These are phyloP conservation scores for Beauveria sp. DNA, from an alignment of 2,329 filamentous ascomycete genomes.

Conservation along the genomic window DNA sequence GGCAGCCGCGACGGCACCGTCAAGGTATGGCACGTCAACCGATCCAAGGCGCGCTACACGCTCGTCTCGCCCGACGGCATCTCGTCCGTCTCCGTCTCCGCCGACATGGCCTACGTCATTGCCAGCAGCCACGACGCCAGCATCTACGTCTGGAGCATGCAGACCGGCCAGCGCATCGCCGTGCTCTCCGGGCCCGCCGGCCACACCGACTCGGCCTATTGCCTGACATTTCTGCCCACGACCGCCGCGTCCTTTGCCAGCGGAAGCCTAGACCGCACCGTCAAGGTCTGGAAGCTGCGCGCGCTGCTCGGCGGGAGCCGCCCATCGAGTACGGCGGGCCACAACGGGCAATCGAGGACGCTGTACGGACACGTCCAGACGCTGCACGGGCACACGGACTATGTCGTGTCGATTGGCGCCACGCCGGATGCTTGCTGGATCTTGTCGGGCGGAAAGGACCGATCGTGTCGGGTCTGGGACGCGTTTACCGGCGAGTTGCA, in stretches of 20 bases:
- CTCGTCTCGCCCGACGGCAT: constrained; percentile 93
- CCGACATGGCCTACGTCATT: constrained; percentile 86
- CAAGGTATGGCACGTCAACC: constrained; percentile 89
- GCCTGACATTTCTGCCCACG: constrained; percentile 84
- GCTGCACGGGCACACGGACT: constrained; percentile 96
- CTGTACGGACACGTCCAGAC: constrained; percentile 90
- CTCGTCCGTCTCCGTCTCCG: constrained; percentile 93
- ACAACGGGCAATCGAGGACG: constrained; percentile 36
- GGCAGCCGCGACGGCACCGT: constrained; percentile 92
- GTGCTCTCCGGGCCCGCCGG: constrained; percentile 86
- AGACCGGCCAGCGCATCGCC: constrained; percentile 68
- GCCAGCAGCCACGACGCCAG: constrained; percentile 96
- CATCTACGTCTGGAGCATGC: constrained; percentile 92
- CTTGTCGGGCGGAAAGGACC: constrained; percentile 92
- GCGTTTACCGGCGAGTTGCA: constrained; percentile 85
- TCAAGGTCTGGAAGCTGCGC: constrained; percentile 95
- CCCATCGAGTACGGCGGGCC: background rate
- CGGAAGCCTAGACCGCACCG: constrained; percentile 92
- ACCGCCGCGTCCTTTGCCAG: constrained; percentile 83
- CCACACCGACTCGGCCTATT: constrained; percentile 95
- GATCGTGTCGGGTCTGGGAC: constrained; percentile 98
- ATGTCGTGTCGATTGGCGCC: constrained; percentile 88
- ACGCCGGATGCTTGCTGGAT: constrained; percentile 94
- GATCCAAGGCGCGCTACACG: constrained; percentile 71
- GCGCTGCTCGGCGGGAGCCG: background rate